A percentile compares a stretch with the other conserved stretches of the same genome.
Evolutionary conservation across 345 rosid genomes (phyloP).

Genomic region (Eucalyptus paniculata): DNA sequence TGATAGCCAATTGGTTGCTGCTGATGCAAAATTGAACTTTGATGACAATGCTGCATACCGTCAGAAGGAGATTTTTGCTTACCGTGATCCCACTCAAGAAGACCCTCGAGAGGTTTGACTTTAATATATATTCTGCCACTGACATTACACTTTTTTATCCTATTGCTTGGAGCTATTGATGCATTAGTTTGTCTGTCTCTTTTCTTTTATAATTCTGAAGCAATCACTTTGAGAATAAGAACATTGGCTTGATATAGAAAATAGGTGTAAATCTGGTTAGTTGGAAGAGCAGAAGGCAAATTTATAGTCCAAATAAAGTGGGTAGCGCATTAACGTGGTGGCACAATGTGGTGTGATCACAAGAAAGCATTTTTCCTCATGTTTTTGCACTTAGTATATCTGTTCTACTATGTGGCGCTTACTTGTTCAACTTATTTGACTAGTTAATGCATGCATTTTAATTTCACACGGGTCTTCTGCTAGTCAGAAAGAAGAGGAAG

Average conservation of each 20-base stretch:
- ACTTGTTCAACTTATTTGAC: background rate
- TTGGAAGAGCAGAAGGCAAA: background rate
- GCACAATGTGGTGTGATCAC: background rate
- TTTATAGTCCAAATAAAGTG: background rate
- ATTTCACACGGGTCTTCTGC: background rate
- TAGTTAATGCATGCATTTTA: background rate
- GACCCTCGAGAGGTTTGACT: constrained; percentile 89
- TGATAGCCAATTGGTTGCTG: constrained; percentile 79
- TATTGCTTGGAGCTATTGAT: background rate
- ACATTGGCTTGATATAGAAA: background rate
- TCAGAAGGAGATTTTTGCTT: constrained; percentile 68
- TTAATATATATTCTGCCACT: background rate
- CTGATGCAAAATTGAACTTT: constrained; percentile 98
- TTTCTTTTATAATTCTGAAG: background rate
- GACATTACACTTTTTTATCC: background rate
- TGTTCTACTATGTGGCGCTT: background rate
- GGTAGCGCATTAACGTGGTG: background rate
- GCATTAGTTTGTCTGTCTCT: background rate
- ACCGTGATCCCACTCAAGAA: constrained; percentile 94
- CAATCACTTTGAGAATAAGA: background rate
- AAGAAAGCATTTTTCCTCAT: background rate
- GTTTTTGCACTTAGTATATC: background rate
- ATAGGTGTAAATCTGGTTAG: background rate
- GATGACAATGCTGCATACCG: constrained; percentile 98
- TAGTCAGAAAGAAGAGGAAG: background rate